phyloP scores from a whole-genome alignment of 768 basidiomycete species.

The Infundibulicybe gibba region DNA sequence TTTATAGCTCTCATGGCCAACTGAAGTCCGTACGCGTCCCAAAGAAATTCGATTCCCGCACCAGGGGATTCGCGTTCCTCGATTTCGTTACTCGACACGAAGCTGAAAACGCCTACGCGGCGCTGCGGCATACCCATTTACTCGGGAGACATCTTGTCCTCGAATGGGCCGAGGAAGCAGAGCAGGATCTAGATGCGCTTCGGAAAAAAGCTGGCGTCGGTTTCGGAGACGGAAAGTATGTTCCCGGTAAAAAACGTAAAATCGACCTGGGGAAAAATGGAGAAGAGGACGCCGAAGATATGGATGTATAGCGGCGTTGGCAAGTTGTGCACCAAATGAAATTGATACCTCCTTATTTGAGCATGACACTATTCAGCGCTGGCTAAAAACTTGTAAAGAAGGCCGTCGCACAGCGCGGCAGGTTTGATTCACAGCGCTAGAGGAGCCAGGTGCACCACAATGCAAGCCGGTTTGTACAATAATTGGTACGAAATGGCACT shows the following conservation, averaged over 20 bases:
- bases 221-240: constrained; percentile 60
- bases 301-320: constrained; percentile 28
- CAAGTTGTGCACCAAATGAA: too few species aligned
- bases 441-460: too few species aligned
- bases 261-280: constrained; percentile 46
- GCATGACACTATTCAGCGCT: too few species aligned
- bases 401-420: too few species aligned
- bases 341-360: too few species aligned
- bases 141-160: constrained; percentile 93
- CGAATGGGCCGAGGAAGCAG: constrained; percentile 88
- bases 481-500: too few species aligned
- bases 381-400: too few species aligned
- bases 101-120: constrained; percentile 83
- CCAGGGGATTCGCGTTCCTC: constrained; percentile 94
- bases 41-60: constrained; percentile 83
- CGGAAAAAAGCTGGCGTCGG: constrained; percentile 80
- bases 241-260: constrained; percentile 79
- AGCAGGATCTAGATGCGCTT: constrained; percentile 72
- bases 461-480: too few species aligned
- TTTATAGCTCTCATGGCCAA: constrained; percentile 77
- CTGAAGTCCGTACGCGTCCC: constrained; percentile 94
- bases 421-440: too few species aligned
- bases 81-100: constrained; percentile 90
- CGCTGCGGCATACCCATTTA: constrained; percentile 91
- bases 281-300: constrained; percentile 31